Conservation (phyloP, 805 yeast species). For the Dipodascopsis tothii region DNA sequence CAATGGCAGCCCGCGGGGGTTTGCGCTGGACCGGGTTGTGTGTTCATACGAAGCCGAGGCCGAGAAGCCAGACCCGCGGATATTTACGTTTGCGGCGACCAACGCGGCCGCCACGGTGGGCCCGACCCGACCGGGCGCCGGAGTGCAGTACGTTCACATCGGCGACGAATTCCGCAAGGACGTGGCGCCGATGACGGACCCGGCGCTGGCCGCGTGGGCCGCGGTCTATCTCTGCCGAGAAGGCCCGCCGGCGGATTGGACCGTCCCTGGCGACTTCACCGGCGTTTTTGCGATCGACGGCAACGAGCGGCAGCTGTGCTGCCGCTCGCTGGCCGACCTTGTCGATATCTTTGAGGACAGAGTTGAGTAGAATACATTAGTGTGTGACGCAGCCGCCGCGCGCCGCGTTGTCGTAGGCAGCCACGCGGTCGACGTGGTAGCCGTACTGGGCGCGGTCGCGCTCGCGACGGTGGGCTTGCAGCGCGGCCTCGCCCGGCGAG, state of each 20-base stretch:
- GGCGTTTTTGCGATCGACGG: too few relatives aligned
- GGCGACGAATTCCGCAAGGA: slow-evolving; percentile 19
- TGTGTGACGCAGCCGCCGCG: too few relatives aligned
- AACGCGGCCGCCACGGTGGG: background rate
- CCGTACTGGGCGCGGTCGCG: too few relatives aligned
- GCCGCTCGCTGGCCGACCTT: too few relatives aligned
- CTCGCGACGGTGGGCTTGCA: too few relatives aligned
- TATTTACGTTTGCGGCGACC: slow-evolving; percentile 10
- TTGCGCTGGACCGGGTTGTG: background rate
- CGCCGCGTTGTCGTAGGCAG: too few relatives aligned
- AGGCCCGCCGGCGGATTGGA: background rate
- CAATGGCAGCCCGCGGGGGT: too few relatives aligned
- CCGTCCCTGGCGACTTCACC: too few relatives aligned
- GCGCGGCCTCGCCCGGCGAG: too few relatives aligned
- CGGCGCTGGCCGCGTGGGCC: slow-evolving; percentile 4
- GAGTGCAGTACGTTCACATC: slow-evolving; percentile 12
- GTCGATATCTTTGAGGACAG: too few relatives aligned
- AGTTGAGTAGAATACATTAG: too few relatives aligned
- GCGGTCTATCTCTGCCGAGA: slow-evolving; percentile 3
- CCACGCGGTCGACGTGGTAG: too few relatives aligned
- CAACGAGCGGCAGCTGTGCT: background rate
- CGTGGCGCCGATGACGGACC: slow-evolving; percentile 5
- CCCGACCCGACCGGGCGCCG: background rate
- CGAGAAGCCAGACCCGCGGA: slow-evolving; percentile 12
- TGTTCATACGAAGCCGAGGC: background rate